phyloP scores from a whole-genome alignment of 2,329 filamentous ascomycete genomes.

The Uncinocarpus reesii region DNA sequence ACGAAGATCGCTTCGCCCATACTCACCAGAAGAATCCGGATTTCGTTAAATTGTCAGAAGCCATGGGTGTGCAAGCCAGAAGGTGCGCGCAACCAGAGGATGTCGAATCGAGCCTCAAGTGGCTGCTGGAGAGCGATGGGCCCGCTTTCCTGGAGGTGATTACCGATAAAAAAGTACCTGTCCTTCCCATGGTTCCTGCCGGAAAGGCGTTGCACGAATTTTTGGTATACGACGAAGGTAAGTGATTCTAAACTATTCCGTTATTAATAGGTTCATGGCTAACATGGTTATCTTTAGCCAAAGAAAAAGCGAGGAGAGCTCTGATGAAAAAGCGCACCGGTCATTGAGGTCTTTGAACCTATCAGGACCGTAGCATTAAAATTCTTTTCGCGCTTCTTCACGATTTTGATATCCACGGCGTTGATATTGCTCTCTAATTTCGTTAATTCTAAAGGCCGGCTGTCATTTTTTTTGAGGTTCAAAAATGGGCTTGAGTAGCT shows the following conservation, averaged over 20 bases:
- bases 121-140: slow-evolving; percentile 83
- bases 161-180: slow-evolving; percentile 68
- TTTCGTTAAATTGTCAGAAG: slow-evolving; percentile 84
- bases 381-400: slow-evolving; percentile 22
- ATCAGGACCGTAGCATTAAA: too few species aligned
- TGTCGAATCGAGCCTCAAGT: slow-evolving; percentile 65
- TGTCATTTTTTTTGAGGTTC: neutral
- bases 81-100: slow-evolving; percentile 65
- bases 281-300: slow-evolving; percentile 39
- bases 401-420: slow-evolving; percentile 35
- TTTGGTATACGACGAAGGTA: slow-evolving; percentile 72
- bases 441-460: neutral
- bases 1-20: slow-evolving; percentile 82
- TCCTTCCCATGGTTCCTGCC: slow-evolving; percentile 93
- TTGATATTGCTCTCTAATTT: neutral
- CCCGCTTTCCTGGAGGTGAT: slow-evolving; percentile 86
- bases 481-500: slow-evolving; percentile 7
- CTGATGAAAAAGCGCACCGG: slow-evolving; percentile 55
- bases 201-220: slow-evolving; percentile 87
- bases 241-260: slow-evolving; percentile 23
- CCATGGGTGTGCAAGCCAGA: slow-evolving; percentile 75
- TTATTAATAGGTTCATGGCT: slow-evolving; percentile 2
- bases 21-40: slow-evolving; percentile 94
- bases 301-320: slow-evolving; percentile 57
- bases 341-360: too few species aligned